These are phyloP conservation scores for Eimeria tenella DNA, from an alignment of 169 alveolate genomes.

Conservation along the genomic window DNA sequence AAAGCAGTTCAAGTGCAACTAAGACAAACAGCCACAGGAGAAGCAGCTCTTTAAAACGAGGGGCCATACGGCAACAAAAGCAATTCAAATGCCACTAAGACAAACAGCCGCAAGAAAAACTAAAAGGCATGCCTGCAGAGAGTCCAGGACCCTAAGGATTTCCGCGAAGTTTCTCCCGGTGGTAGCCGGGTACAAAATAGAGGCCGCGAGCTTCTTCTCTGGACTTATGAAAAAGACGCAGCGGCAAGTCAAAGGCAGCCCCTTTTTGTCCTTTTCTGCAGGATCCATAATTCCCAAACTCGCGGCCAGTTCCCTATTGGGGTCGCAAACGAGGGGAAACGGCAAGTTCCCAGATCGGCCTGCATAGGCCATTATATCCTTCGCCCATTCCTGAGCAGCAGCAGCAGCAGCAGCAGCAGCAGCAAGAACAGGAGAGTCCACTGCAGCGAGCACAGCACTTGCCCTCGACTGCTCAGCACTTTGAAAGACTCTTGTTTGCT, in stretches of 20 bases:
- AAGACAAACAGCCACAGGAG: too few species aligned
- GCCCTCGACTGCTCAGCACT: too few species aligned
- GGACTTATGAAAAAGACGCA: conserved; percentile 85
- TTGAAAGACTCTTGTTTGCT: too few species aligned
- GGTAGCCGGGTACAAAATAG: conserved; percentile 87
- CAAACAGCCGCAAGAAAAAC: neutral
- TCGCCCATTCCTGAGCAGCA: conserved; percentile 70
- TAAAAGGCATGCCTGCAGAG: conserved; percentile 80
- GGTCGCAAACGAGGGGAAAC: conserved; percentile 83
- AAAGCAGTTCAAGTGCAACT: too few species aligned
- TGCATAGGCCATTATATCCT: conserved; percentile 67
- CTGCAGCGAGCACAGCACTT: neutral
- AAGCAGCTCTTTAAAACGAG: too few species aligned
- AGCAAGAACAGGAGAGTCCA: neutral
- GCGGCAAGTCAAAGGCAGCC: conserved; percentile 88
- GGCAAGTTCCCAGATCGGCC: conserved; percentile 74
- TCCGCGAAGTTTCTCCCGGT: conserved; percentile 88
- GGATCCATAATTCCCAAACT: conserved; percentile 87
- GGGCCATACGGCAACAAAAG: neutral
- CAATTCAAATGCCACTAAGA: neutral
- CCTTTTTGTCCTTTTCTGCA: conserved; percentile 83
- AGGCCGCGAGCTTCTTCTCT: conserved; percentile 81
- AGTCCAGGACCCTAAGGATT: conserved; percentile 86
- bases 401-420: neutral
- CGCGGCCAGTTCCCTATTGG: conserved; percentile 81